A percentile compares a stretch with the other conserved stretches of the same genome.
phyloP scores from a whole-genome alignment of 371 early-diverging fungal genomes.

The Syncephalastrum racemosum region DNA sequence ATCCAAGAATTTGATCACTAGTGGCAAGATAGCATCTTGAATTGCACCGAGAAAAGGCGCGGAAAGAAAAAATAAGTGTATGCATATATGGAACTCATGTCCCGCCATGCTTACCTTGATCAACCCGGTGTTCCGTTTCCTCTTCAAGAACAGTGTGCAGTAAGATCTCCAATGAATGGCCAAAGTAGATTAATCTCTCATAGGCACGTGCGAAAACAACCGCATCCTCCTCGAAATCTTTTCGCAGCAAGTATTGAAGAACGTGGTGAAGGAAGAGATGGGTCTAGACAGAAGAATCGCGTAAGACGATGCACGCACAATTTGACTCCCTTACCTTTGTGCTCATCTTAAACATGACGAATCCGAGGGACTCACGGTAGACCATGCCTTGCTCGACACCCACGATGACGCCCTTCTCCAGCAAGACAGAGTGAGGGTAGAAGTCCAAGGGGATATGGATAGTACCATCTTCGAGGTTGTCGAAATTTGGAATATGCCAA shows the following conservation, averaged over 20 bases:
- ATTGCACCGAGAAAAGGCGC: not conserved
- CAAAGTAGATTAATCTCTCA: constrained; percentile 73
- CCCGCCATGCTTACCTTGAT: constrained; percentile 6
- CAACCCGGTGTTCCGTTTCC: constrained; percentile 52
- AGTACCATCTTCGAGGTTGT: constrained; percentile 27
- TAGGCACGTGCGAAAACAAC: constrained; percentile 66
- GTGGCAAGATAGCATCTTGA: constrained; percentile 66
- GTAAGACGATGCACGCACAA: not conserved
- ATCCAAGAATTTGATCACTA: constrained; percentile 70
- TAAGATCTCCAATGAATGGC: constrained; percentile 83
- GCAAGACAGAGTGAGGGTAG: constrained; percentile 75
- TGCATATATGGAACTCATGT: not conserved
- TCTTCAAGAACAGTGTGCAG: constrained; percentile 82
- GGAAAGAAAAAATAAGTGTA: not conserved
- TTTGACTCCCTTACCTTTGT: constrained; percentile 57
- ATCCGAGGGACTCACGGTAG: constrained; percentile 52
- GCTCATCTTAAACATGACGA: constrained; percentile 65
- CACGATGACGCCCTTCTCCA: constrained; percentile 74
- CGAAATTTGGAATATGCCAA: constrained; percentile 45
- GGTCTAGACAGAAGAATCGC: constrained; percentile 48
- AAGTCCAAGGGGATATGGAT: constrained; percentile 72
- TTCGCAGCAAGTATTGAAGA: constrained; percentile 61
- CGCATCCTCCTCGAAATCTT: constrained; percentile 55
- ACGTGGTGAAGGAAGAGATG: constrained; percentile 76
- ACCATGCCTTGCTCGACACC: constrained; percentile 77